Evolutionary conservation across 2,329 filamentous ascomycete genomes (phyloP).

Genomic region (Hypoxylon sp.): DNA sequence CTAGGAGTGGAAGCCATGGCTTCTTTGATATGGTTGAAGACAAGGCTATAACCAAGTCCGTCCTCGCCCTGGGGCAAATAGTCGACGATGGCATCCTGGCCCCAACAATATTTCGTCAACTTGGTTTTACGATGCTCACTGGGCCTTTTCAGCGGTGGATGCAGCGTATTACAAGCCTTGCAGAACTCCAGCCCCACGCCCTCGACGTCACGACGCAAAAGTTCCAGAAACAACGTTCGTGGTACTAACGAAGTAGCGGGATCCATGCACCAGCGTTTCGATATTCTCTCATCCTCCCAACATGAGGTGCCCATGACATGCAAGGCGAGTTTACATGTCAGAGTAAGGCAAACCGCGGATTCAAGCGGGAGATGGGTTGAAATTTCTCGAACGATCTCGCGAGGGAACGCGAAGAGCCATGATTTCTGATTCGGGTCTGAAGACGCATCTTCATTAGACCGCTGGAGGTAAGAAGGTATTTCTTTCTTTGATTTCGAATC

Average conservation of each 20-base stretch:
- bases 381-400: slow-evolving; percentile 6
- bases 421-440: slow-evolving; percentile 5
- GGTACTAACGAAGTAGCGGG: background rate
- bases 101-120: slow-evolving; percentile 9
- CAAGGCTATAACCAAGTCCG: slow-evolving; percentile 9
- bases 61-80: slow-evolving; percentile 3
- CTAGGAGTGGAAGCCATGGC: background rate
- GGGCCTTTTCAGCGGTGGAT: slow-evolving; percentile 4
- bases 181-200: background rate
- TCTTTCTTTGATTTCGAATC: background rate
- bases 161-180: slow-evolving; percentile 14
- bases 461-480: slow-evolving; percentile 5
- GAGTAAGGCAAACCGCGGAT: slow-evolving; percentile 1
- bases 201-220: background rate
- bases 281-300: slow-evolving; percentile 6
- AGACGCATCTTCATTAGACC: background rate
- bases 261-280: background rate
- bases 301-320: slow-evolving; percentile 1
- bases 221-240: background rate
- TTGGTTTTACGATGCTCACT: slow-evolving; percentile 7
- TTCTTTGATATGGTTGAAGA: slow-evolving; percentile 1
- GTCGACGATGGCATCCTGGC: slow-evolving; percentile 5
- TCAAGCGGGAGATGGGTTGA: slow-evolving; percentile 1
- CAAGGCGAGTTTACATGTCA: slow-evolving; percentile 18
- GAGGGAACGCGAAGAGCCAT: slow-evolving; percentile 9